phyloP scores from a whole-genome alignment of 352 stramenopile species.

The Phytopythium kandeliae region DNA sequence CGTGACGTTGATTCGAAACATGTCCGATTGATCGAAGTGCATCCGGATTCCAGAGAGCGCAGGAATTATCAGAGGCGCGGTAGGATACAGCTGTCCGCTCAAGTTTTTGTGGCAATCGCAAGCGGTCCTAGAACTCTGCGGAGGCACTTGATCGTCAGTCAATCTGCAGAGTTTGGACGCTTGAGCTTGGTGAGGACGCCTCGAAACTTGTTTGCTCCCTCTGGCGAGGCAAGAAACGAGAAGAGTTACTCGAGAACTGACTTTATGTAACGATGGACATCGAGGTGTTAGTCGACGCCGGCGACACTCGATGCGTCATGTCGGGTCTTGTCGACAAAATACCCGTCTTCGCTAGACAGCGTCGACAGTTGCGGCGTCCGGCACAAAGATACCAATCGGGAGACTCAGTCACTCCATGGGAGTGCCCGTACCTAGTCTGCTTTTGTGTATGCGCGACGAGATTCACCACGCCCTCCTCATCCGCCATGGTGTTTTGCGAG shows the following conservation, averaged over 20 bases:
- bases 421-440: too few relatives aligned
- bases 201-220: neutral
- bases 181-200: slow-evolving; percentile 4
- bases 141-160: slow-evolving; percentile 8
- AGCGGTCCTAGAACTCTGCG: slow-evolving; percentile 3
- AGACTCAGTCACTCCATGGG: too few relatives aligned
- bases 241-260: slow-evolving; percentile 1
- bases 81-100: slow-evolving; percentile 6
- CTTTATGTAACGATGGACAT: too few relatives aligned
- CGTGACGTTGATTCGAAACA: slow-evolving; percentile 2
- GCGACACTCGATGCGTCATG: too few relatives aligned
- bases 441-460: too few relatives aligned
- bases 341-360: too few relatives aligned
- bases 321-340: too few relatives aligned
- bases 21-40: slow-evolving; percentile 3
- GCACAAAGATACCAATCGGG: too few relatives aligned
- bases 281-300: too few relatives aligned
- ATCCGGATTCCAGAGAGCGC: slow-evolving; percentile 2
- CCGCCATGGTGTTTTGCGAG: too few relatives aligned
- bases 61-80: slow-evolving; percentile 6
- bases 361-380: too few relatives aligned
- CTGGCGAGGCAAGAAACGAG: neutral
- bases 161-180: slow-evolving; percentile 2
- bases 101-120: neutral
- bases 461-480: too few relatives aligned